These are phyloP conservation scores for Ganoderma resinaceum DNA, from an alignment of 1,284 basidiomycete genomes.

Conservation along the genomic window DNA sequence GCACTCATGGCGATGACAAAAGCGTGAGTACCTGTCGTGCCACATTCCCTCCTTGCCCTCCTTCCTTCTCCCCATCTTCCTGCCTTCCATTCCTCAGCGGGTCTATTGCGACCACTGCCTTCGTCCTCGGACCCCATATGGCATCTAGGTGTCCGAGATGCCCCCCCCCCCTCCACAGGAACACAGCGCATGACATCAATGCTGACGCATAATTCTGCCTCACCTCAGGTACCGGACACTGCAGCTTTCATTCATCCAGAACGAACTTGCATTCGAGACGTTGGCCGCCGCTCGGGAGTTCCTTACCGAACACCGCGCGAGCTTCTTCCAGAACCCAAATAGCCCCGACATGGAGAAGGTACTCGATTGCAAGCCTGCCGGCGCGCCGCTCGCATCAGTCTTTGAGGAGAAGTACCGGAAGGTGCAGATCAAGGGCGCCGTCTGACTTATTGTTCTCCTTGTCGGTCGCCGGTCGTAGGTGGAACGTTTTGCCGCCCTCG, in stretches of 20 bases:
- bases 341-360: conserved; percentile 64
- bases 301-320: conserved; percentile 74
- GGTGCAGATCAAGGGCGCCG: conserved; percentile 73
- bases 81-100: conserved; percentile 10
- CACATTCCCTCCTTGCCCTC: conserved; percentile 5
- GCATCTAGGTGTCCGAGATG: background rate
- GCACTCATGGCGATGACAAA: conserved; percentile 92
- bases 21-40: conserved; percentile 66
- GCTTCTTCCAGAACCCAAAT: conserved; percentile 72
- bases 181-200: background rate
- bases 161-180: background rate
- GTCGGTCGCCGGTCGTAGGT: conserved; percentile 5
- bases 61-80: conserved; percentile 3
- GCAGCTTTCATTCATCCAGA: conserved; percentile 78
- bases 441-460: conserved; percentile 33
- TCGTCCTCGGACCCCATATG: conserved; percentile 1
- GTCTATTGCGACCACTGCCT: background rate
- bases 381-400: conserved; percentile 57
- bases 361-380: conserved; percentile 71
- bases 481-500: conserved; percentile 7
- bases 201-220: conserved; percentile 1
- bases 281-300: conserved; percentile 73
- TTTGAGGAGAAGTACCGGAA: conserved; percentile 82
- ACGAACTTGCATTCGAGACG: conserved; percentile 86
- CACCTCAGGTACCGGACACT: conserved; percentile 77